Evolutionary conservation across 2,329 filamentous ascomycete genomes (phyloP).

Genomic region (Epichloe sp.): DNA sequence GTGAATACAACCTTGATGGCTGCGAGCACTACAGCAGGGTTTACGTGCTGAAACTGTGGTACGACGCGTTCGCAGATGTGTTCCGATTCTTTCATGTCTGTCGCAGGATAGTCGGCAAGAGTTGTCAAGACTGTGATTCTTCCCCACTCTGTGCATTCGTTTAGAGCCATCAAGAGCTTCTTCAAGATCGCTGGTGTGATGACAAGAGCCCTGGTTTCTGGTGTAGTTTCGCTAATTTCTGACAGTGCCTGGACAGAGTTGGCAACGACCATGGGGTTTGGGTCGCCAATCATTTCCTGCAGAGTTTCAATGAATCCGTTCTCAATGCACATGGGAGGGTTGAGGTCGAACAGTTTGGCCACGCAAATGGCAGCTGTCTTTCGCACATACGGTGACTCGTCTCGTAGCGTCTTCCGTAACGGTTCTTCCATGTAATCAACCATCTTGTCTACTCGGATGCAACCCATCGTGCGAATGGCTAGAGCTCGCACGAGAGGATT

Average conservation of each 20-base stretch:
- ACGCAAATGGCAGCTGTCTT: constrained; percentile 98
- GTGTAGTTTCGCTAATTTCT: constrained; percentile 81
- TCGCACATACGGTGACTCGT: constrained; percentile 95
- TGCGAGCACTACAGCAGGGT: constrained; percentile 91
- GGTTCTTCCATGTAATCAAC: constrained; percentile 99
- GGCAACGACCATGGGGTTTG: constrained; percentile 97
- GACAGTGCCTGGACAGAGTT: constrained; percentile 90
- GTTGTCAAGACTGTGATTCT: constrained; percentile 86
- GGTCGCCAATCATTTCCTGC: constrained; percentile 92
- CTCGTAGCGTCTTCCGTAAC: constrained; percentile 83
- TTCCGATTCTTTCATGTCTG: constrained; percentile 90
- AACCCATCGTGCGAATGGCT: constrained; percentile 96
- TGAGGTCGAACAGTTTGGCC: constrained; percentile 93
- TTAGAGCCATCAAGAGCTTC: constrained; percentile 91
- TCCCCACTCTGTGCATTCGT: constrained; percentile 98
- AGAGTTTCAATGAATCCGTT: constrained; percentile 91
- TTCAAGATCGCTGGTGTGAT: constrained; percentile 76
- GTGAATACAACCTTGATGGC: constrained; percentile 96
- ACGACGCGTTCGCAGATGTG: constrained; percentile 95
- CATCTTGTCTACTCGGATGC: constrained; percentile 98
- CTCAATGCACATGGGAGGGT: constrained; percentile 82
- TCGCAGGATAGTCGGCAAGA: constrained; percentile 72
- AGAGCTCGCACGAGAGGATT: constrained; percentile 91
- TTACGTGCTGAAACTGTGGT: constrained; percentile 97
- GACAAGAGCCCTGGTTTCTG: constrained; percentile 76